These are phyloP conservation scores for Fomitopsis betulina DNA, from an alignment of 1,284 basidiomycete genomes.

Conservation along the genomic window DNA sequence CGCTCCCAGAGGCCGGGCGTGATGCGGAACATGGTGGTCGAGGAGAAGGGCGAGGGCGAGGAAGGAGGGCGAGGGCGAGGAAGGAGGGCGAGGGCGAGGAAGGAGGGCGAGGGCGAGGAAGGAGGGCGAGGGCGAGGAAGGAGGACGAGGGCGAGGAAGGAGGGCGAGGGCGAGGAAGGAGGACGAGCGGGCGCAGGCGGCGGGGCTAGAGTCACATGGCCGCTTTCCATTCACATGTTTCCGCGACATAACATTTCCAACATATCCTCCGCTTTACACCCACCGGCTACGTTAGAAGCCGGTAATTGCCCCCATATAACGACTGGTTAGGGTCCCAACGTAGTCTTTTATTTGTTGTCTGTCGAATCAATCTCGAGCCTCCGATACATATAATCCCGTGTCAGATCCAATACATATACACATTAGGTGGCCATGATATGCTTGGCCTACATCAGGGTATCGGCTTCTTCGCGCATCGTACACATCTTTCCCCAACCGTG, in stretches of 20 bases:
- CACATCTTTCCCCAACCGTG: not conserved
- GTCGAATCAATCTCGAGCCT: too few species aligned
- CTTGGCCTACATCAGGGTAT: slow-evolving; percentile 2
- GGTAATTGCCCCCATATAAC: not conserved
- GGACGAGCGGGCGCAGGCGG: too few species aligned
- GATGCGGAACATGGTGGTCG: slow-evolving; percentile 53
- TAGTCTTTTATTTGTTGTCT: too few species aligned
- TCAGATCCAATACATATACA: not conserved
- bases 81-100: too few species aligned
- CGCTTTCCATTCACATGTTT: slow-evolving; percentile 20
- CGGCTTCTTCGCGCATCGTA: not conserved
- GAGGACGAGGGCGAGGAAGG: too few species aligned
- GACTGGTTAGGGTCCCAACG: too few species aligned
- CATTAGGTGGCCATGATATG: not conserved
- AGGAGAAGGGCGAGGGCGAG: not conserved
- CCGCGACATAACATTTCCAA: too few species aligned
- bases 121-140: too few species aligned
- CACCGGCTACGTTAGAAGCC: not conserved
- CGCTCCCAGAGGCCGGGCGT: slow-evolving; percentile 84
- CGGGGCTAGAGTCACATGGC: not conserved
- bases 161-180: too few species aligned
- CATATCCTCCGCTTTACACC: too few species aligned
- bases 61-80: not conserved
- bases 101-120: too few species aligned
- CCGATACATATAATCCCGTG: too few species aligned